Conservation (phyloP, 495 filamentous ascomycete species). For the Penicillium verhagenii region DNA sequence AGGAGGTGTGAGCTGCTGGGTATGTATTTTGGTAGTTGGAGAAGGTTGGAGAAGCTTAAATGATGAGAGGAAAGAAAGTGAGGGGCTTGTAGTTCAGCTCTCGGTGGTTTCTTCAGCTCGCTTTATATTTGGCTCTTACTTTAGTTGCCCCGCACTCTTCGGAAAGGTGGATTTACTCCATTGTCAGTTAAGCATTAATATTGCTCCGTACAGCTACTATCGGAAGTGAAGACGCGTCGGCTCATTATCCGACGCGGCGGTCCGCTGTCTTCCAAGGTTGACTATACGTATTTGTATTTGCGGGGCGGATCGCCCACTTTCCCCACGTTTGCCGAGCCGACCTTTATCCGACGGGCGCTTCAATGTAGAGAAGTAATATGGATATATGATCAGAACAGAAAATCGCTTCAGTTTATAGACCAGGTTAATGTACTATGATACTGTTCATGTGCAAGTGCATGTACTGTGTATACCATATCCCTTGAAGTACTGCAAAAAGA, state of each 20-base stretch:
- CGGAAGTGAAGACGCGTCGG: constrained; percentile 2
- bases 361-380: too few relatives aligned
- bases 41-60: background rate
- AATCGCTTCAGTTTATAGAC: too few relatives aligned
- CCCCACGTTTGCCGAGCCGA: constrained; percentile 4
- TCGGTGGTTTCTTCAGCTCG: background rate
- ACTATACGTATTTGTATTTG: background rate
- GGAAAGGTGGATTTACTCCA: background rate
- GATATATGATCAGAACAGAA: too few relatives aligned
- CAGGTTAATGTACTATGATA: too few relatives aligned
- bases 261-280: background rate
- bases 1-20: too few relatives aligned
- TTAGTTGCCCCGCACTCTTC: background rate
- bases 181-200: background rate
- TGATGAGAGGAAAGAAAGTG: background rate
- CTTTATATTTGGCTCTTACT: background rate
- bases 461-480: too few relatives aligned
- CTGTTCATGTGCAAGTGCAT: too few relatives aligned
- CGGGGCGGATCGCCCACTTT: constrained; percentile 8
- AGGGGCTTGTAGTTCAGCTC: background rate
- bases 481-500: too few relatives aligned
- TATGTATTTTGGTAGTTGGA: too few relatives aligned
- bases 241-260: constrained; percentile 10
- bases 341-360: constrained; percentile 11
- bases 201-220: background rate